Evolutionary conservation across 345 rosid species (phyloP).

Genomic region (Arabidopsis arenosa): DNA sequence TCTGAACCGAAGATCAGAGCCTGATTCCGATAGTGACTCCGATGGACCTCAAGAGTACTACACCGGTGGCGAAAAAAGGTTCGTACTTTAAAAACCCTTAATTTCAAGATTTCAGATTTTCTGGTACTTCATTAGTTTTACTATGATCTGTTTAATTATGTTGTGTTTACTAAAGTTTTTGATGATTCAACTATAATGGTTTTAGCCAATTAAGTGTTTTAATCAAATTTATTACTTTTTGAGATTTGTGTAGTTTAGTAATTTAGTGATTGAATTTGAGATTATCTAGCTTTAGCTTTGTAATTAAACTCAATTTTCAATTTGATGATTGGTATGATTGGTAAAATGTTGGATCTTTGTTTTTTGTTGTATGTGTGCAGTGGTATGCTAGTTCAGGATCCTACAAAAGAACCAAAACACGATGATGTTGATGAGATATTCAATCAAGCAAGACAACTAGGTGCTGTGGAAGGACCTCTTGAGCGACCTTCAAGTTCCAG

Average conservation of each 20-base stretch:
- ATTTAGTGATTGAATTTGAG: too few relatives aligned
- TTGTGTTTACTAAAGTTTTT: not conserved
- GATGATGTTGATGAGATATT: constrained; percentile 92
- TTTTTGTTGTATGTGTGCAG: constrained; percentile 46
- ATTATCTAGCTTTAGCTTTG: too few relatives aligned
- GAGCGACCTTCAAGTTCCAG: constrained; percentile 82
- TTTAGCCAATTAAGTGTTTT: constrained; percentile 4
- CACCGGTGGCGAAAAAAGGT: constrained; percentile 99
- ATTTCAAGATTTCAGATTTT: not conserved
- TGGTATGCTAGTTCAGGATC: constrained; percentile 98
- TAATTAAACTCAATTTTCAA: not conserved
- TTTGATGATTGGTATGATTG: not conserved
- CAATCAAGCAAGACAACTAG: constrained; percentile 85
- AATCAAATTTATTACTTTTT: not conserved
- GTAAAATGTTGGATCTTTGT: constrained; percentile 17
- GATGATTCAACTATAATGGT: constrained; percentile 1
- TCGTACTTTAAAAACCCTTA: not conserved
- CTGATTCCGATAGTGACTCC: constrained; percentile 86
- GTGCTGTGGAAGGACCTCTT: constrained; percentile 86
- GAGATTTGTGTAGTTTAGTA: constrained; percentile 10
- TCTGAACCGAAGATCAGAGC: constrained; percentile 71
- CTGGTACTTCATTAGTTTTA: not conserved
- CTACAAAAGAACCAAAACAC: constrained; percentile 54
- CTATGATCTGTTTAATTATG: constrained; percentile 1
- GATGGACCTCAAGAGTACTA: constrained; percentile 87